A percentile compares a stretch with the other conserved stretches of the same genome.
phyloP scores from a whole-genome alignment of 352 stramenopile genomes.

The Bremia lactucae region DNA sequence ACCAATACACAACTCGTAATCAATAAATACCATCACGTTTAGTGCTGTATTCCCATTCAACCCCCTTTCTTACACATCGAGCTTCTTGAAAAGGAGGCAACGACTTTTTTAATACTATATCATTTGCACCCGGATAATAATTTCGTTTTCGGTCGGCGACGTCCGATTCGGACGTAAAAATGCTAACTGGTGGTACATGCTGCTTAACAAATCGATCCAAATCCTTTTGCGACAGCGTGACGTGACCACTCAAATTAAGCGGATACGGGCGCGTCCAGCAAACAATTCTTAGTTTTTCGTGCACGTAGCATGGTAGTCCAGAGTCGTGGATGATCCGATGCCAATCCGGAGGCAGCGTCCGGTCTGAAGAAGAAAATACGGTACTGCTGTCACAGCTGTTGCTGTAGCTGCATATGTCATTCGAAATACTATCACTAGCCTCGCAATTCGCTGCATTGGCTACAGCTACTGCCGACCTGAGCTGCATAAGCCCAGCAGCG shows the following conservation, averaged over 20 bases:
- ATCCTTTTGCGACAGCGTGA: slow-evolving; percentile 20
- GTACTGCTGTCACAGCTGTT: background rate
- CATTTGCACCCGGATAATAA: background rate
- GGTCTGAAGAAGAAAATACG: slow-evolving; percentile 10
- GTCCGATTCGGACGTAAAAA: slow-evolving; percentile 32
- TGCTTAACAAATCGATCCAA: slow-evolving; percentile 35
- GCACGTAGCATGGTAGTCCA: slow-evolving; percentile 57
- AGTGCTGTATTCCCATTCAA: too few relatives aligned
- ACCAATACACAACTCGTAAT: slow-evolving; percentile 1
- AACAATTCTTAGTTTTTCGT: slow-evolving; percentile 40
- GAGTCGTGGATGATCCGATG: slow-evolving; percentile 50
- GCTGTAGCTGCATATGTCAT: too few relatives aligned
- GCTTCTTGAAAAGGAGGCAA: slow-evolving; percentile 9
- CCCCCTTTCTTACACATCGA: slow-evolving; percentile 20
- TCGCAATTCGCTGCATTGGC: slow-evolving; percentile 3
- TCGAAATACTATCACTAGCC: background rate
- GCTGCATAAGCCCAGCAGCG: slow-evolving; percentile 34
- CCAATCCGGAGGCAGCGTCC: slow-evolving; percentile 49
- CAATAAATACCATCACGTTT: too few relatives aligned
- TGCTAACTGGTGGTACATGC: slow-evolving; percentile 56
- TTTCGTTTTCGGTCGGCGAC: slow-evolving; percentile 1
- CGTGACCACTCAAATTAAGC: slow-evolving; percentile 24
- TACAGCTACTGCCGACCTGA: slow-evolving; percentile 33
- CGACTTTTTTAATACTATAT: background rate
- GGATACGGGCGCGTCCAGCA: slow-evolving; percentile 66